Evolutionary conservation across 2,329 filamentous ascomycete genomes (phyloP), one percentile per base, ranked within the genome.

Genomic region (Xylariaceae sp.): DNA sequence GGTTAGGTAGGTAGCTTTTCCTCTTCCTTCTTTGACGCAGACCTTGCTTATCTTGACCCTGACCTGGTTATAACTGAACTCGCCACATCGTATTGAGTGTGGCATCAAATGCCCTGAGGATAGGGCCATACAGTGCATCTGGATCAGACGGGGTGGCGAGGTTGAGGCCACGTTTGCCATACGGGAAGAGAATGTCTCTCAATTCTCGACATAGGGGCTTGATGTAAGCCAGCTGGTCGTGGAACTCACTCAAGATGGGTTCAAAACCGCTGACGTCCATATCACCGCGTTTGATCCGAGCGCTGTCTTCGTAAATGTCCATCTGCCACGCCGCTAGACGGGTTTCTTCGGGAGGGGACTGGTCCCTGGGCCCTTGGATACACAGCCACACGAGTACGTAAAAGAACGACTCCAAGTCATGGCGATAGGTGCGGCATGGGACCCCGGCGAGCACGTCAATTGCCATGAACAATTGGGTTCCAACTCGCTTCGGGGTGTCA

Each of bases 401-500:
- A 11, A 44, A 44, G 26, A 44, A 30, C 7, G 42, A 30, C 42
- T 44, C 42, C 9, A 44, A 11, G 12, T 44, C 42, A 30, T 44
- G 42, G 8, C 42, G 42, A 26, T 44, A 44, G 7, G 42, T 44
- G 27, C 31, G 42, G 3, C 6, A 6, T 6, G 2, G 2, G 31
- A 8, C 8, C 3, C 41, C 41, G 3, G 11, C 3, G 7, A 44
- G 9, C 26, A 44, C 42, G 4, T 44, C 42, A 26, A 44, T 58
- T 11, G 56, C 32, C 37, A 59, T 59, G 35, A 59, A 60, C 34
- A 44, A n/a, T 12, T 45, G 26, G 7, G 56, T 60, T 2, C 58
- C 56, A n/a, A 45, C 54, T 1, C 50, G 31, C 37, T 49, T 30
- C n/a, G 26, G 12, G 8, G 57, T 47, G 31, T 40, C 43, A 31